Base-by-base conservation (phyloP, 352 stramenopile species). In the Globisporangium alternatum region DNA sequence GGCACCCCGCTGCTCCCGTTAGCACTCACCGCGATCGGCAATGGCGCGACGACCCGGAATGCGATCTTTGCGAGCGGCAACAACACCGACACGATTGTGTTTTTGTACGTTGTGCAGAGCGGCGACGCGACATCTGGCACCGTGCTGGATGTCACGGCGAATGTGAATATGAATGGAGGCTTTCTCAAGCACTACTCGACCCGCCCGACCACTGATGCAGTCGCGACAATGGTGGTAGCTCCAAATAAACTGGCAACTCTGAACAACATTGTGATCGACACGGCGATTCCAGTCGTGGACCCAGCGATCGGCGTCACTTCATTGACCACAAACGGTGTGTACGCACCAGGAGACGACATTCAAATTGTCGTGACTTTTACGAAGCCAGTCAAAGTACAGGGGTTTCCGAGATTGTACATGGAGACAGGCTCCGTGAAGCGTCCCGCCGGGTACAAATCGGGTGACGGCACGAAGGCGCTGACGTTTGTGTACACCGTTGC, bases 181-280 rank as follows among this genome's bases (percentile, higher is more conserved):
- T 89, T 81, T 43, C 83, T 95, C 44, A 91, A 92, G 56, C 81
- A 86, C 53, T 80, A 78, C 28, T 90, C 80, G 2, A 87, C 83
- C 2, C 72, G 79, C 0, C 83, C 85, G 9, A 95, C 81, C 0
- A 91, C 81, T 0, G 78, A 90, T 54, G 80, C 72, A 0, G 33
- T 74, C 31, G 19, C 80, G 2, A 71, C 72, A 13, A 92, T 95
- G 76, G 62, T 68, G 3, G 60, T 61, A 5, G 70, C 76, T 1
- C 70, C 77, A 0, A 67, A 65, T 0, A 91, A 85, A 49, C 76
- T 95, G 19, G 77, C 67, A 8, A 78, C 44, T 3, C 60, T 67
- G n/a, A 91, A 90, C 55, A 69, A 59, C 1, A 87, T 95, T 31
- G 59, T 64, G 3, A 89, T 95, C 52, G 82, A 92, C 21, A 93